Conservation (phyloP, 768 basidiomycete species). For the Lentinula lateritia region DNA sequence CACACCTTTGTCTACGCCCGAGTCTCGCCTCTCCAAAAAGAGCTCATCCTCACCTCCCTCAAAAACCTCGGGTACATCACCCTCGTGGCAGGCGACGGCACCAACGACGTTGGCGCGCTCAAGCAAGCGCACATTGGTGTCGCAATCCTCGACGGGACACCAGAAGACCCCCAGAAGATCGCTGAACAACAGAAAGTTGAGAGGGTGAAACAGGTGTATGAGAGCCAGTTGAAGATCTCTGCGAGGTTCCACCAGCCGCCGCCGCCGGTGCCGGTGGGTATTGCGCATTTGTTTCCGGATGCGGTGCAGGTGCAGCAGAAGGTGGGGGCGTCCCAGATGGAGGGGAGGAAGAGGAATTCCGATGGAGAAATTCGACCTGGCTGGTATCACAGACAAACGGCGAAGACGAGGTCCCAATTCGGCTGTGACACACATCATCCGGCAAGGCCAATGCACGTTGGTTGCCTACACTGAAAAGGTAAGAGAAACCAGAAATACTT, state of each 20-base stretch:
- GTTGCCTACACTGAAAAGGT: slow-evolving; percentile 47
- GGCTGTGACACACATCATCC: slow-evolving; percentile 95
- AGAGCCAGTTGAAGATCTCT: slow-evolving; percentile 89
- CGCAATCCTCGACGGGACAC: slow-evolving; percentile 85
- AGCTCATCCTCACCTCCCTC: slow-evolving; percentile 87
- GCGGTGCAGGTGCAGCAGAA: slow-evolving; percentile 85
- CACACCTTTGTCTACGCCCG: slow-evolving; percentile 99
- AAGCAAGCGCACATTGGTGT: slow-evolving; percentile 98
- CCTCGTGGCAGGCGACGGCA: slow-evolving; percentile 98
- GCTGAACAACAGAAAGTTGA: slow-evolving; percentile 89
- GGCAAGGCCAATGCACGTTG: slow-evolving; percentile 98
- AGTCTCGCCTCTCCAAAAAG: slow-evolving; percentile 94
- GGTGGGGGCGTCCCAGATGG: slow-evolving; percentile 59
- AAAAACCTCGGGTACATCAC: slow-evolving; percentile 88
- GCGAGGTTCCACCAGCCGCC: slow-evolving; percentile 89
- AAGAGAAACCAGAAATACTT: too few species aligned
- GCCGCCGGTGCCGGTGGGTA: slow-evolving; percentile 84
- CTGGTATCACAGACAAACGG: slow-evolving; percentile 79
- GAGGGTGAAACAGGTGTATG: slow-evolving; percentile 94
- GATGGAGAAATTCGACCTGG: slow-evolving; percentile 86
- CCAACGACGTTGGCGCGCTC: slow-evolving; percentile 96
- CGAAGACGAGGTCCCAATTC: slow-evolving; percentile 88
- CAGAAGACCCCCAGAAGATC: slow-evolving; percentile 89
- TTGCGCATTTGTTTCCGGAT: slow-evolving; percentile 85
- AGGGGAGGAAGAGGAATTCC: slow-evolving; percentile 76